A percentile compares a stretch with the other conserved stretches of the same genome.
Conservation (phyloP, 257 asterid genomes). For the Solanum lignicaule region DNA sequence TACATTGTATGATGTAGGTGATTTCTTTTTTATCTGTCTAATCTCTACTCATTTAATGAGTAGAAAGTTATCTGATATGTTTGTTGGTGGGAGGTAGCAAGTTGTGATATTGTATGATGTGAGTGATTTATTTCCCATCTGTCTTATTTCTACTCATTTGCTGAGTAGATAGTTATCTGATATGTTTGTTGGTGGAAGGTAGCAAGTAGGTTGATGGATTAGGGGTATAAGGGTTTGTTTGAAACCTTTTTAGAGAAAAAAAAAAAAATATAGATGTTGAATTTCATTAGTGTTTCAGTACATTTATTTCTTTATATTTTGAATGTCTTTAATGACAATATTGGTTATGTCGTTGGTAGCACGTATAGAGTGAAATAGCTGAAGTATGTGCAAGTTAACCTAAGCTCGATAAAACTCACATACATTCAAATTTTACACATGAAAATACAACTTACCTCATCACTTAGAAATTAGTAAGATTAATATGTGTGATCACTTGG, state of each 20-base stretch:
- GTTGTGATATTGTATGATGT: too few relatives aligned
- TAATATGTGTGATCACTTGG: not conserved
- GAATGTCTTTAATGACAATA: too few relatives aligned
- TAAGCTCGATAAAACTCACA: not conserved
- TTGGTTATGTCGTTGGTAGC: too few relatives aligned
- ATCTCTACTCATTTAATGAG: too few relatives aligned
- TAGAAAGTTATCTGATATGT: not conserved
- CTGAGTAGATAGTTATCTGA: not conserved
- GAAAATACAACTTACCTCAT: not conserved
- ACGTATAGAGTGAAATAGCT: too few relatives aligned
- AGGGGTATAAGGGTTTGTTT: not conserved
- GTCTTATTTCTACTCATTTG: too few relatives aligned
- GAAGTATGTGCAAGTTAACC: not conserved
- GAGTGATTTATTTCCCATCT: too few relatives aligned
- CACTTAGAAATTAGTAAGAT: not conserved
- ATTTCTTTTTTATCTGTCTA: too few relatives aligned
- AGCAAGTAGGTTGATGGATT: too few relatives aligned
- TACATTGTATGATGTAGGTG: not conserved
- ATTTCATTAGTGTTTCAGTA: too few relatives aligned
- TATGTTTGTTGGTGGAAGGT: not conserved
- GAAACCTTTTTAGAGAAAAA: accelerated
- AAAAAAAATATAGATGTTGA: too few relatives aligned
- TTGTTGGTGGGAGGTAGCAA: not conserved
- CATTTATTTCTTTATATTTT: too few relatives aligned
- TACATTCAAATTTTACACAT: not conserved